A percentile compares a stretch with the other conserved stretches of the same genome.
These are phyloP conservation scores for Hymenoscyphus fructigenus DNA, from an alignment of 2,329 filamentous ascomycete genomes.

Conservation along the genomic window DNA sequence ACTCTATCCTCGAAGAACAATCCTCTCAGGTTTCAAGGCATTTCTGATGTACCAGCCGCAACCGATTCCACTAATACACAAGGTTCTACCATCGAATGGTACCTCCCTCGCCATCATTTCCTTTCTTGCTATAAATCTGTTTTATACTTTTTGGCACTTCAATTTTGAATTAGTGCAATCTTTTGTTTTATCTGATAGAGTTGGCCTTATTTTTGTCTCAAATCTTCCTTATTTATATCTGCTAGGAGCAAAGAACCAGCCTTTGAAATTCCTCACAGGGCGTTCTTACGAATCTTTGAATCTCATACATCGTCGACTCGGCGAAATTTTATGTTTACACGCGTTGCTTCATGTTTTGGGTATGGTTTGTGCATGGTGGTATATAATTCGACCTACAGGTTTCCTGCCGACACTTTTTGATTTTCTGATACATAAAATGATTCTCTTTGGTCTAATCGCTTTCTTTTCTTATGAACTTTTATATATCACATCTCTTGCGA, in stretches of 20 bases:
- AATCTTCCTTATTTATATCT: slow-evolving; percentile 59
- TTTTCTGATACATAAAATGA: slow-evolving; percentile 52
- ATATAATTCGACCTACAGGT: slow-evolving; percentile 49
- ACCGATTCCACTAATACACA: slow-evolving; percentile 56
- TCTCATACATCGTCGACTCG: slow-evolving; percentile 62
- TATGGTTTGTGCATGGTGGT: slow-evolving; percentile 57
- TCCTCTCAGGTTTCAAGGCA: slow-evolving; percentile 25
- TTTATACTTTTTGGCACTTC: slow-evolving; percentile 55
- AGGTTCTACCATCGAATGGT: slow-evolving; percentile 55
- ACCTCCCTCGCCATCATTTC: slow-evolving; percentile 51
- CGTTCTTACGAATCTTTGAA: slow-evolving; percentile 66
- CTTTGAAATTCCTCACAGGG: slow-evolving; percentile 58
- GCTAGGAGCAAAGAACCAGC: slow-evolving; percentile 66
- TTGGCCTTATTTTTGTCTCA: slow-evolving; percentile 42
- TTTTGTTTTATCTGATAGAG: slow-evolving; percentile 48
- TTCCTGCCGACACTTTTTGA: slow-evolving; percentile 42
- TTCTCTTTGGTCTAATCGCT: slow-evolving; percentile 54
- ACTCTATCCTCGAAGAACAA: slow-evolving; percentile 10
- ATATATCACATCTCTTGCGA: slow-evolving; percentile 59
- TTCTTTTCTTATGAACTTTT: slow-evolving; percentile 60
- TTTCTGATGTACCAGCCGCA: slow-evolving; percentile 56
- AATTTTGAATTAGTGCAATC: slow-evolving; percentile 48
- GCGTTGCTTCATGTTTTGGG: slow-evolving; percentile 55
- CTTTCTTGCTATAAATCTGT: slow-evolving; percentile 55
- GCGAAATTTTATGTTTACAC: slow-evolving; percentile 60